phyloP scores from a whole-genome alignment of 805 yeast species.

The Candida morakotiae region DNA sequence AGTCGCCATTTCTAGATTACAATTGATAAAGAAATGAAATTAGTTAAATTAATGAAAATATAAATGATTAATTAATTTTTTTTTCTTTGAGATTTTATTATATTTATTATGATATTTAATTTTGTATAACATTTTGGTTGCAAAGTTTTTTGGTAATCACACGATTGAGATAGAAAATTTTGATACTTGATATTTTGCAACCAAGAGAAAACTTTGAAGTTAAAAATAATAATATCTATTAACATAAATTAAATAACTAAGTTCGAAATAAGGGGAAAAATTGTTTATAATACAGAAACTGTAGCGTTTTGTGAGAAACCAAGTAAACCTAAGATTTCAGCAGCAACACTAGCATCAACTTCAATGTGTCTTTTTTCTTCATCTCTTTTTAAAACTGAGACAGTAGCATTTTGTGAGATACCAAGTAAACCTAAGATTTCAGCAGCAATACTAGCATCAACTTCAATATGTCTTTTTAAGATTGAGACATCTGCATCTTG shows the following conservation, averaged over 20 bases:
- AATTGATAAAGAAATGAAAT: no score
- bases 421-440: slow-evolving; percentile 1
- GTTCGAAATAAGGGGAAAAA: no score
- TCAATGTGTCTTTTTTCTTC: not conserved
- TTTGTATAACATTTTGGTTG: slow-evolving; percentile 1
- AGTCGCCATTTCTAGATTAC: no score
- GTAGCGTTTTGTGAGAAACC: no score
- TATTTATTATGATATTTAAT: not conserved
- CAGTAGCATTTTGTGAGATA: not conserved
- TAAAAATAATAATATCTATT: no score
- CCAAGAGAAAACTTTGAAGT: no score
- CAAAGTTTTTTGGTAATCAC: not conserved
- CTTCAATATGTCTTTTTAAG: not conserved
- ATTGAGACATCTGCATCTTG: not conserved
- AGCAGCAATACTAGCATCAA: not conserved
- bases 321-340: slow-evolving; percentile 1
- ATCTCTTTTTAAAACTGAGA: not conserved
- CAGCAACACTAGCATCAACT: not conserved
- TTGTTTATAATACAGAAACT: no score
- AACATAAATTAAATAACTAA: no score
- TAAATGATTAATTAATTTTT: not conserved
- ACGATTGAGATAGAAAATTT: not conserved
- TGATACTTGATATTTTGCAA: not conserved
- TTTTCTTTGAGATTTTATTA: not conserved
- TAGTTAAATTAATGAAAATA: no score